Evolutionary conservation across 352 stramenopile genomes (phyloP).

Genomic region (Pythium folliculosum): DNA sequence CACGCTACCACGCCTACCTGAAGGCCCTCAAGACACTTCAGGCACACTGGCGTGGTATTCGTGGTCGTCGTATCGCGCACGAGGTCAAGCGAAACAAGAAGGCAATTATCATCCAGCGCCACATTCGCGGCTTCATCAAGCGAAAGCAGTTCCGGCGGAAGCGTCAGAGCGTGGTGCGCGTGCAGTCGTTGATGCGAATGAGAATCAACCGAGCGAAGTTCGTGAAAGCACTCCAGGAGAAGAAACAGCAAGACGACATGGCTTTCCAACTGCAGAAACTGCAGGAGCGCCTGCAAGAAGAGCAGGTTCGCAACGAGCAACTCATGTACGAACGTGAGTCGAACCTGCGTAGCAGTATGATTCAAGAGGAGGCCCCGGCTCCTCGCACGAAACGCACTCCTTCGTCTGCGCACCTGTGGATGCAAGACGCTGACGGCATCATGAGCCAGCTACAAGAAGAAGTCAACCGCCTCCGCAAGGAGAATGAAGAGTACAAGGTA

Average conservation of each 20-base stretch:
- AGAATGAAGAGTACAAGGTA: slow-evolving; percentile 71
- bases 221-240: slow-evolving; percentile 67
- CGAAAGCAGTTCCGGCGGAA: slow-evolving; percentile 34
- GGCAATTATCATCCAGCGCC: slow-evolving; percentile 66
- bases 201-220: slow-evolving; percentile 81
- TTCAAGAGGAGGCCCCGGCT: slow-evolving; percentile 7
- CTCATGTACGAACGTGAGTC: slow-evolving; percentile 58
- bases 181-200: slow-evolving; percentile 80
- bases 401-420: slow-evolving; percentile 79
- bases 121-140: slow-evolving; percentile 63
- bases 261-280: slow-evolving; percentile 80
- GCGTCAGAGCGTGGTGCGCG: slow-evolving; percentile 22
- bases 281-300: slow-evolving; percentile 76
- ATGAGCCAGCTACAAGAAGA: slow-evolving; percentile 80
- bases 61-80: slow-evolving; percentile 51
- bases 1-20: slow-evolving; percentile 63
- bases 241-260: slow-evolving; percentile 87
- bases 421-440: slow-evolving; percentile 84
- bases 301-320: slow-evolving; percentile 74
- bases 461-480: slow-evolving; percentile 62
- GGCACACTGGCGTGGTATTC: slow-evolving; percentile 76
- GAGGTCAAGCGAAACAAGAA: slow-evolving; percentile 59
- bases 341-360: slow-evolving; percentile 24
- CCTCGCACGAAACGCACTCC: slow-evolving; percentile 39
- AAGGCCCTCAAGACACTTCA: slow-evolving; percentile 64